Conservation (phyloP, 768 basidiomycete species). For the Artomyces pyxidatus region DNA sequence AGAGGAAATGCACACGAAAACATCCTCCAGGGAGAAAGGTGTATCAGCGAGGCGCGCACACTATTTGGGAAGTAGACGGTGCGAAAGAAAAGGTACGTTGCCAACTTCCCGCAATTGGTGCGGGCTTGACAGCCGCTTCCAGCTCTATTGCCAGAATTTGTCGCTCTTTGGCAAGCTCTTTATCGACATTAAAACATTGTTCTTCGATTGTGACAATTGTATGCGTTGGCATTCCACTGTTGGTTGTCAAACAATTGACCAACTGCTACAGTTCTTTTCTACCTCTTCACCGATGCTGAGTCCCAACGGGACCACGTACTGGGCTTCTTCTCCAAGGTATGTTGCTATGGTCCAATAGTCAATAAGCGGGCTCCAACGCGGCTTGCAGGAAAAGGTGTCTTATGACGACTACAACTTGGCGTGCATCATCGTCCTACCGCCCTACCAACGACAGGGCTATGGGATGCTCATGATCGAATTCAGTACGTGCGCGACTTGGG, state of each 20-base stretch:
- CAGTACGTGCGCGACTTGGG: conserved; percentile 44
- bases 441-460: conserved; percentile 82
- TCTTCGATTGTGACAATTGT: conserved; percentile 88
- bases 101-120: not conserved
- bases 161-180: conserved; percentile 97
- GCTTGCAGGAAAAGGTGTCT: conserved; percentile 76
- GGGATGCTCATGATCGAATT: conserved; percentile 98
- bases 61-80: conserved; percentile 95
- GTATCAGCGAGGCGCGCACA: conserved; percentile 82
- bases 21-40: conserved; percentile 87
- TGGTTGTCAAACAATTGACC: not conserved
- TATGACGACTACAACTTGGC: conserved; percentile 98
- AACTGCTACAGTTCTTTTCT: conserved; percentile 65
- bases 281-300: conserved; percentile 81
- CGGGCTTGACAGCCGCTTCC: conserved; percentile 4
- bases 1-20: conserved; percentile 61
- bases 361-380: not conserved
- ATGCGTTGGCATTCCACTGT: conserved; percentile 19
- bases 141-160: conserved; percentile 96
- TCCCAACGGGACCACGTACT: conserved; percentile 75
- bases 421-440: conserved; percentile 92
- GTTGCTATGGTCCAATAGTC: not conserved
- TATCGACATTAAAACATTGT: conserved; percentile 94
- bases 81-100: conserved; percentile 65
- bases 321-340: conserved; percentile 65